Evolutionary conservation across 305 asterid species (phyloP), one percentile per base, ranked within the genome.

Genomic region (Plantago coronopus): DNA sequence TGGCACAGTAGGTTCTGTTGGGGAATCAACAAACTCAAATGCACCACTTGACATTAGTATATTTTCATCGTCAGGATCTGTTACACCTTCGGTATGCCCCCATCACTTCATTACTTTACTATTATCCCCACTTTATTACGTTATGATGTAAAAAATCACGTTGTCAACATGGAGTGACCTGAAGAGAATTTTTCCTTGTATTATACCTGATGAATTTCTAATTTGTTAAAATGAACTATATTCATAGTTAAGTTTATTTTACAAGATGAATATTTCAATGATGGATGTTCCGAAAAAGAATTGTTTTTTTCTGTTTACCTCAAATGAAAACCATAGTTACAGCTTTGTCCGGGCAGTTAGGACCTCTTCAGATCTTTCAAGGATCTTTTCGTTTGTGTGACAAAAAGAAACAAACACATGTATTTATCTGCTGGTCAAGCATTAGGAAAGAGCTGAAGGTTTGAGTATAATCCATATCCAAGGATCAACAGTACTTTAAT

Each of bases 11-110:
- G 78, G 56, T 61, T 58, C 73, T 58, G 75, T 48, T 48, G 76
- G 21, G 67, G 78, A 68, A 69, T 61, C 68, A 44, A 48, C 67
- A 21, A 62, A 67, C 53, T 66, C 74, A 54, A 19, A 59, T 23
- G 76, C 55, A 50, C 81, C 70, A 65, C 70, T 27, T 16, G 42
- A 38, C 54, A 72, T 68, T 64, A 67, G 67, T 65, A 54, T 34
- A 49, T 38, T 62, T 34, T 61, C 71, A 15, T 67, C 75, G 55
- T 65, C 42, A 66, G 72, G 55, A 44, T 17, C 20, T 14, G 56
- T 57, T 57, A 51, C 43, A 44, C 13, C 40, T 46, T 44, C 13
- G 59, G 80, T 71, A 78, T 58, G 72, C 46, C 17, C n/a, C n/a
- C n/a, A n/a, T n/a, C n/a, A n/a, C n/a, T n/a, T n/a, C n/a, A n/a